phyloP scores from a whole-genome alignment of 148 eudicot genomes.

The Simmondsia chinensis region DNA sequence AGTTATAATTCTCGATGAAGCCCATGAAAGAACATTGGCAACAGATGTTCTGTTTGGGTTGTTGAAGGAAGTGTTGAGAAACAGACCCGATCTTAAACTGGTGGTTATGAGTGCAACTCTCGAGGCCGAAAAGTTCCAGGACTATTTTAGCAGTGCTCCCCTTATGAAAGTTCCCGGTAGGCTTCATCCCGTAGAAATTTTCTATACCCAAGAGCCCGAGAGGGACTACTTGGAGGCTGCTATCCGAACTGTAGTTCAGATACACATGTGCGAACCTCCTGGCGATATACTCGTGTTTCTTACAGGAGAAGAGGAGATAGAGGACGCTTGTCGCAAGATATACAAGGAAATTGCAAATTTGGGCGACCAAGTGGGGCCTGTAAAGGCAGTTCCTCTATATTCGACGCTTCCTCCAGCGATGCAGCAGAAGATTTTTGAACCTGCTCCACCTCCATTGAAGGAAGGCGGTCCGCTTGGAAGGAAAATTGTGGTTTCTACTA shows the following conservation, averaged over 20 bases:
- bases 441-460: conserved; percentile 52
- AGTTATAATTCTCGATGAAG: conserved; percentile 89
- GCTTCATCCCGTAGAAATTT: conserved; percentile 86
- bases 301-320: conserved; percentile 74
- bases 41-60: conserved; percentile 90
- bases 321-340: conserved; percentile 53
- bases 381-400: conserved; percentile 52
- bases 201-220: conserved; percentile 80
- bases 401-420: conserved; percentile 69
- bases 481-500: conserved; percentile 65
- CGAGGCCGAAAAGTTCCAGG: conserved; percentile 92
- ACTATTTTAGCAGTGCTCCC: conserved; percentile 68
- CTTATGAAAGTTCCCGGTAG: conserved; percentile 94
- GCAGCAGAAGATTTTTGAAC: conserved; percentile 68
- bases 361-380: conserved; percentile 51
- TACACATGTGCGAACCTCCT: conserved; percentile 59
- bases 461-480: conserved; percentile 75
- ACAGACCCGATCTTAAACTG: conserved; percentile 70
- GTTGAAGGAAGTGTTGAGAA: conserved; percentile 70
- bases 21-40: conserved; percentile 88
- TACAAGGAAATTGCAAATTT: conserved; percentile 34
- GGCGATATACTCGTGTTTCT: conserved; percentile 79
- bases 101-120: conserved; percentile 98
- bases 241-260: conserved; percentile 77
- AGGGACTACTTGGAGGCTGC: conserved; percentile 90